Conservation (phyloP, 192 early-diverging fungal genomes). For the Mortierella antarctica region DNA sequence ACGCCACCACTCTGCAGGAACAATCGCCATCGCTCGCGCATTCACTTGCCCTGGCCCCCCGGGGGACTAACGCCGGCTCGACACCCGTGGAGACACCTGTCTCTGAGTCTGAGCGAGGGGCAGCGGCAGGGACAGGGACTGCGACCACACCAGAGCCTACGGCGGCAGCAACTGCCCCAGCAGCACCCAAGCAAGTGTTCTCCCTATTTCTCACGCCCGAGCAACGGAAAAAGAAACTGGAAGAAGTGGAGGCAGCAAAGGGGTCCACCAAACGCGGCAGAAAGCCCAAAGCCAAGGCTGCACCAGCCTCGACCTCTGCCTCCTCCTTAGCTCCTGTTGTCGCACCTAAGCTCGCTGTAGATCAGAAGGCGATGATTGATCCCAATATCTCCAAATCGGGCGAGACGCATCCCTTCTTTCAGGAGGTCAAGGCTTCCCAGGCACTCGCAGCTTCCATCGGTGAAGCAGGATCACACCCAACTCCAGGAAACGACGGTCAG, state of each 20-base stretch:
- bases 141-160: not conserved
- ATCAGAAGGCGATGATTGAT: slow-evolving; percentile 25
- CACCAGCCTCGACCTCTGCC: not conserved
- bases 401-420: slow-evolving; percentile 48
- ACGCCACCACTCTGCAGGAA: slow-evolving; percentile 20
- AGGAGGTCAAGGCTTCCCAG: slow-evolving; percentile 34
- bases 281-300: slow-evolving; percentile 28
- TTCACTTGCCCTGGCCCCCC: not conserved
- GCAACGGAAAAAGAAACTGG: slow-evolving; percentile 33
- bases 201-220: slow-evolving; percentile 46
- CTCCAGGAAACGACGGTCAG: not conserved
- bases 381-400: slow-evolving; percentile 49
- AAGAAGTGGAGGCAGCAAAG: not conserved
- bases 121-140: not conserved
- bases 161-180: not conserved
- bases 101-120: not conserved
- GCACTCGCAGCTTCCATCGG: not conserved
- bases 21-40: not conserved
- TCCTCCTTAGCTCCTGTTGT: not conserved
- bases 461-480: not conserved
- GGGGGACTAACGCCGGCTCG: not conserved
- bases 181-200: slow-evolving; percentile 34
- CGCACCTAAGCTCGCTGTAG: not conserved
- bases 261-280: slow-evolving; percentile 15
- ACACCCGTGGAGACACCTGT: not conserved